A percentile compares a stretch with the other conserved stretches of the same genome.
These are phyloP conservation scores for Opeltia flavorubescens DNA, from an alignment of 495 filamentous ascomycete genomes.

Conservation along the genomic window DNA sequence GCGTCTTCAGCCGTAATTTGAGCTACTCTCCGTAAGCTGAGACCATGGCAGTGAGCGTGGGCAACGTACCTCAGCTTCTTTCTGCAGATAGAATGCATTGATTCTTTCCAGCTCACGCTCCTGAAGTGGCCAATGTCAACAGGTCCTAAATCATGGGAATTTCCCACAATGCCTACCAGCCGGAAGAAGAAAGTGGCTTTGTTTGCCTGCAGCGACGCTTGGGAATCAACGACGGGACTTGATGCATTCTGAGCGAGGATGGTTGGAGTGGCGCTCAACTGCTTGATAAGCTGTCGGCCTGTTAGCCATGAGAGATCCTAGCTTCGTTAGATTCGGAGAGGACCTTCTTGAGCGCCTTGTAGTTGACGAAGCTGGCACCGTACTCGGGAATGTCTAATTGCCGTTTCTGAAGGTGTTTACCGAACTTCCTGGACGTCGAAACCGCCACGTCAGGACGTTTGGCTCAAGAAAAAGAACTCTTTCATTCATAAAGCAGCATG, in stretches of 20 bases:
- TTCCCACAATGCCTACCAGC: constrained; percentile 39
- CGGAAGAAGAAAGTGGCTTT: constrained; percentile 98
- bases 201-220: constrained; percentile 86
- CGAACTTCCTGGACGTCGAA: constrained; percentile 74
- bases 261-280: constrained; percentile 78
- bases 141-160: background rate
- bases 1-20: constrained; percentile 75
- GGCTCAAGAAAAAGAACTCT: background rate
- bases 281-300: constrained; percentile 78
- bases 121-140: constrained; percentile 28
- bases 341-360: constrained; percentile 98
- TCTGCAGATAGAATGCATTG: constrained; percentile 93
- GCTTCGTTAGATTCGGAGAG: background rate
- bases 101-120: constrained; percentile 97
- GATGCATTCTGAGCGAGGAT: constrained; percentile 58
- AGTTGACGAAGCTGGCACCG: constrained; percentile 97
- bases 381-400: constrained; percentile 98
- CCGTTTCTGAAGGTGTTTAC: constrained; percentile 96
- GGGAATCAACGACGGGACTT: constrained; percentile 50
- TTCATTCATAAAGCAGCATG: too few relatives aligned
- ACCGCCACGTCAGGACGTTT: background rate
- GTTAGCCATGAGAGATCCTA: background rate
- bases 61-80: constrained; percentile 78
- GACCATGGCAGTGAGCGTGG: background rate
- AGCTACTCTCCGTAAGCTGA: constrained; percentile 39